Evolutionary conservation across 2,329 filamentous ascomycete species (phyloP).

Genomic region (Cercospora nicotianae): DNA sequence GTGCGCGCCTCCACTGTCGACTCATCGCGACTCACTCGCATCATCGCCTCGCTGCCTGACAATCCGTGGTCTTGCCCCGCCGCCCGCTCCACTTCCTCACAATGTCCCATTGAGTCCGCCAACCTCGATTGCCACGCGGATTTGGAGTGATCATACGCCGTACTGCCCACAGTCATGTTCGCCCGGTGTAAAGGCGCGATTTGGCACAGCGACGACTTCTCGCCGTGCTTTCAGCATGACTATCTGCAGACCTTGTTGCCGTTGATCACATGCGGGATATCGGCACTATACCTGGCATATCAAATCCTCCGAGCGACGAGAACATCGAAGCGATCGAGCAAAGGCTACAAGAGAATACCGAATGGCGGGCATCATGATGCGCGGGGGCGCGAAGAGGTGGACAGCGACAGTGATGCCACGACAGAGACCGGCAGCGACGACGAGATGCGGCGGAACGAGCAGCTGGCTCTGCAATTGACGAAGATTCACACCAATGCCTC

Average conservation of each 20-base stretch:
- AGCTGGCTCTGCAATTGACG: conserved; percentile 58
- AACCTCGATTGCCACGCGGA: not conserved
- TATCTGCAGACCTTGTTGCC: conserved; percentile 81
- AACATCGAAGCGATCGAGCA: conserved; percentile 26
- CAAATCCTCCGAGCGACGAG: conserved; percentile 54
- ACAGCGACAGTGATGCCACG: conserved; percentile 39
- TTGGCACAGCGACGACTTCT: conserved; percentile 64
- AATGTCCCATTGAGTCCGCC: conserved; percentile 16
- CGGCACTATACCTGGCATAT: conserved; percentile 64
- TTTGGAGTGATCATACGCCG: conserved; percentile 1
- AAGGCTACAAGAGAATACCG: conserved; percentile 53
- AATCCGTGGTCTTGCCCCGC: not conserved
- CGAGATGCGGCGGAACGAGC: conserved; percentile 59
- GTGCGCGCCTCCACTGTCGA: conserved; percentile 3
- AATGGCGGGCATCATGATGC: conserved; percentile 38
- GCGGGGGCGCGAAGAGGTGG: conserved; percentile 13
- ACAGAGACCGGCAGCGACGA: conserved; percentile 43
- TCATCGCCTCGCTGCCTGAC: not conserved
- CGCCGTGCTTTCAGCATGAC: conserved; percentile 63
- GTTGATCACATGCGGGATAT: conserved; percentile 67
- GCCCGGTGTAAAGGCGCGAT: conserved; percentile 58
- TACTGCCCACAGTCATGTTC: conserved; percentile 41
- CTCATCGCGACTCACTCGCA: conserved; percentile 9
- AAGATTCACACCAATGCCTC: conserved; percentile 52
- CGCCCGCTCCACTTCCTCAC: conserved; percentile 3